These are phyloP conservation scores for Solanum hybrid DNA, from an alignment of 305 asterid species.

Conservation along the genomic window DNA sequence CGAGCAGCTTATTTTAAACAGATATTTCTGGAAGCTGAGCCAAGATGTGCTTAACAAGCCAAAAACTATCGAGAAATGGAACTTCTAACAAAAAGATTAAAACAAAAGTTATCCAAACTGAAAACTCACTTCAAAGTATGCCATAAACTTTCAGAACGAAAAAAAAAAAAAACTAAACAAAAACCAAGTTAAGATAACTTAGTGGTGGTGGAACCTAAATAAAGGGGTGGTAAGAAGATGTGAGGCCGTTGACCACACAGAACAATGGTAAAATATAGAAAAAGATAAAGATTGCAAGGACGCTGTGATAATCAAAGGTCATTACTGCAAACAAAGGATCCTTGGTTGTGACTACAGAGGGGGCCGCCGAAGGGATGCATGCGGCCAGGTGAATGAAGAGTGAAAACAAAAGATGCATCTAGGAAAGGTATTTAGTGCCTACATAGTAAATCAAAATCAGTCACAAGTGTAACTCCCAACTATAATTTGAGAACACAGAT, in stretches of 20 bases:
- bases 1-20: not conserved
- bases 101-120: not conserved
- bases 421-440: not conserved
- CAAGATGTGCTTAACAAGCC: not conserved
- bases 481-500: not conserved
- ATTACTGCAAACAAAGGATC: not conserved
- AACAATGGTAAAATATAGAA: not conserved
- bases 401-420: not conserved
- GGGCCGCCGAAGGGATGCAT: not conserved
- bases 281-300: too few relatives aligned
- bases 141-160: not conserved
- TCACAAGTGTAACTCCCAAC: not conserved
- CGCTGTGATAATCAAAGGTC: not conserved
- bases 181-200: not conserved
- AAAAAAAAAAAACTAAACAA: not conserved
- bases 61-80: not conserved
- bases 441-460: not conserved
- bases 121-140: not conserved
- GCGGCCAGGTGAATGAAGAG: not conserved
- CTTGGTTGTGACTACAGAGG: not conserved
- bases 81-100: not conserved
- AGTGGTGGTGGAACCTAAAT: not conserved
- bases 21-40: not conserved
- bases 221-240: not conserved
- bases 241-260: not conserved